A percentile compares a stretch with the other conserved stretches of the same genome.
Conservation (phyloP, 495 filamentous ascomycete species). For the Pseudomonodictys pantanalensis region DNA sequence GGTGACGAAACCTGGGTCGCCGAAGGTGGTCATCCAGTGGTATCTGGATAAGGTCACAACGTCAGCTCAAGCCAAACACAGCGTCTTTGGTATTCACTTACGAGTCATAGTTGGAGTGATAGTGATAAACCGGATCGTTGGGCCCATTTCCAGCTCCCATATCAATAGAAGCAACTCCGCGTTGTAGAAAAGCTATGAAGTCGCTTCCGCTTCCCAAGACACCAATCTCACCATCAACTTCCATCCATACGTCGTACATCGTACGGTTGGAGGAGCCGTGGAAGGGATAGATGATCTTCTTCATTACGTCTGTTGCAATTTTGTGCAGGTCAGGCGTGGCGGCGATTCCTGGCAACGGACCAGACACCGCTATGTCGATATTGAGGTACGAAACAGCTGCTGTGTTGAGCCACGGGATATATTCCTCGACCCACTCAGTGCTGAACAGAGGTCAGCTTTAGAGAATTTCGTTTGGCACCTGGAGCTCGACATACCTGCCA, state of each 20-base stretch:
- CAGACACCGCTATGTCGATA: conserved; percentile 58
- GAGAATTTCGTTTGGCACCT: background rate
- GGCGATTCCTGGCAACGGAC: conserved; percentile 35
- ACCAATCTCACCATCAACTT: conserved; percentile 28
- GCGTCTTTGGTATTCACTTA: no score
- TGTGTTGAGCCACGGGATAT: conserved; percentile 35
- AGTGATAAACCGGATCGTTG: conserved; percentile 37
- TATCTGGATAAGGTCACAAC: no score
- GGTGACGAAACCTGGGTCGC: conserved; percentile 35
- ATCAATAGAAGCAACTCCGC: conserved; percentile 35
- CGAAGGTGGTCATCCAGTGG: conserved; percentile 40
- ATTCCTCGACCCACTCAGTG: conserved; percentile 42
- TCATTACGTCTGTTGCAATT: conserved; percentile 27
- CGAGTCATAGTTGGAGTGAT: conserved; percentile 40
- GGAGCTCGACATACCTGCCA: conserved; percentile 14
- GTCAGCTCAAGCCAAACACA: no score
- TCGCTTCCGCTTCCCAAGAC: conserved; percentile 37
- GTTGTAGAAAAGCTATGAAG: conserved; percentile 38
- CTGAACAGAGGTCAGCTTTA: background rate
- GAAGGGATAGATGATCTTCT: conserved; percentile 34
- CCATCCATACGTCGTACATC: conserved; percentile 36
- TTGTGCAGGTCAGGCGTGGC: conserved; percentile 35
- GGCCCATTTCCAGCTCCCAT: conserved; percentile 30
- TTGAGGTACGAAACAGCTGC: conserved; percentile 60
- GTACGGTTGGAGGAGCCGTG: conserved; percentile 37